Percentiles rank a stretch among this genome's conserved stretches.
Evolutionary conservation across 2,329 filamentous ascomycete species (phyloP).

Genomic region (Apiospora marii): DNA sequence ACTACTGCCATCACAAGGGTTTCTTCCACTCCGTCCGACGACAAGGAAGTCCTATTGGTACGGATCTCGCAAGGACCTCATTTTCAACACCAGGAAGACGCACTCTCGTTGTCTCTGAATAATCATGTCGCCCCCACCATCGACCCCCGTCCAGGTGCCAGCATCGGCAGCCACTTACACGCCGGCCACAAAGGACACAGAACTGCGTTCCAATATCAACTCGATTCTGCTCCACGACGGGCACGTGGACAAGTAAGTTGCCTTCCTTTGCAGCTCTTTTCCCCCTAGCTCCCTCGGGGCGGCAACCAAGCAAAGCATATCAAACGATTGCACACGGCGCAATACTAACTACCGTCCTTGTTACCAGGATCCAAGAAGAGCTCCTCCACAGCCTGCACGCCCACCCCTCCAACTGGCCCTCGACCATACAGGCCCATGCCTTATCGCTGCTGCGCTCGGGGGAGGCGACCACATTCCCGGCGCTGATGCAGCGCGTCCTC

Average conservation of each 20-base stretch:
- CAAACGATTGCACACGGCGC: not conserved
- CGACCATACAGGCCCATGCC: slow-evolving; percentile 65
- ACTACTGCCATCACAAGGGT: not conserved
- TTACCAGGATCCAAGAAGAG: slow-evolving; percentile 66
- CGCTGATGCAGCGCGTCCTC: slow-evolving; percentile 66
- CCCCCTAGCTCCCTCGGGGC: not conserved
- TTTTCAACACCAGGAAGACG: not conserved
- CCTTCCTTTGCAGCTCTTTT: not conserved
- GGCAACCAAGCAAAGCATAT: not conserved
- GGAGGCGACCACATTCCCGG: slow-evolving; percentile 66
- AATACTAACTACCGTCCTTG: slow-evolving; percentile 28
- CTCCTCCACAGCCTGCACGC: slow-evolving; percentile 69
- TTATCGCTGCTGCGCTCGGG: slow-evolving; percentile 66
- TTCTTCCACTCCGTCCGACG: not conserved
- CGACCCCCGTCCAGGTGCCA: slow-evolving; percentile 65
- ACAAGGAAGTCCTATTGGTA: not conserved
- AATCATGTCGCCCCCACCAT: slow-evolving; percentile 55
- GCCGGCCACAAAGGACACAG: slow-evolving; percentile 66
- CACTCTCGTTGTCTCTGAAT: not conserved
- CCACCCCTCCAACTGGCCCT: slow-evolving; percentile 69
- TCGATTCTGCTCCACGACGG: slow-evolving; percentile 64
- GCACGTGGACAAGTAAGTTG: slow-evolving; percentile 63
- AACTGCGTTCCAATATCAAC: slow-evolving; percentile 70
- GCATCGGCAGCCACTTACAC: slow-evolving; percentile 66
- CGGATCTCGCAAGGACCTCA: not conserved